These are phyloP conservation scores for Zea mays DNA, from an alignment of 176 grass and related monocot genomes.

Conservation along the genomic window Zm-B73-REFERENCE-NAM-5.0 NC_050096.1:210147001-210147500, in stretches of 20 bases:
- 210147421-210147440: neutral
- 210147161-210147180: slow-evolving; percentile 64
- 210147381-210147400: slow-evolving; percentile 18
- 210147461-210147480: neutral
- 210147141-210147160: slow-evolving; percentile 86
- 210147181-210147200: slow-evolving; percentile 3
- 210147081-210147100: slow-evolving; percentile 54
- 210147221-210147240: slow-evolving; percentile 24
- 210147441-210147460: slow-evolving; percentile 19
- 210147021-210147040: slow-evolving; percentile 67
- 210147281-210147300: slow-evolving; percentile 14
- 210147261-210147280: slow-evolving; percentile 9
- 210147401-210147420: slow-evolving; percentile 7
- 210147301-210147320: neutral
- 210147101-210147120: slow-evolving; percentile 44
- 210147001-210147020: slow-evolving; percentile 56
- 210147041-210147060: slow-evolving; percentile 79
- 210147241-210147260: slow-evolving; percentile 26
- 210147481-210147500: slow-evolving; percentile 14
- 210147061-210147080: slow-evolving; percentile 70
- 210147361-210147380: neutral
- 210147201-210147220: neutral
- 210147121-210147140: slow-evolving; percentile 84
- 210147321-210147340: slow-evolving; percentile 12
- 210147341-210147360: slow-evolving; percentile 26